Evolutionary conservation across 306 rosid genomes (phyloP).

Genomic region (Pyrus betulifolia): DNA sequence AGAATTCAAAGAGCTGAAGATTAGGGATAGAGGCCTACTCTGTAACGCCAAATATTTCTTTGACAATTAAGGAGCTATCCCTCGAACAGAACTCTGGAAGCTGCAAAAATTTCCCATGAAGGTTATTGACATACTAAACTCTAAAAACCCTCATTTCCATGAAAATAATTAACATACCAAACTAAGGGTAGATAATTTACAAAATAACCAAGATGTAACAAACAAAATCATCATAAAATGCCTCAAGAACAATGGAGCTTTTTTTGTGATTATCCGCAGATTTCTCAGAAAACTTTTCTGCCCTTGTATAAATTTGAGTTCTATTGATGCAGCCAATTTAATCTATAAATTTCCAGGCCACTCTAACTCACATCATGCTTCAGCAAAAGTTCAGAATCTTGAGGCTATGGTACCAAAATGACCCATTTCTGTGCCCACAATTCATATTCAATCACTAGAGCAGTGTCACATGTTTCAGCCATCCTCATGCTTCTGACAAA

Average conservation of each 20-base stretch:
- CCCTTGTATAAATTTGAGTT: neutral
- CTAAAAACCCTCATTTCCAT: conserved; percentile 2
- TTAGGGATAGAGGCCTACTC: conserved; percentile 54
- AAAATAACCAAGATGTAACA: neutral
- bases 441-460: neutral
- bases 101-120: conserved; percentile 35
- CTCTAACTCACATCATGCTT: neutral
- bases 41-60: conserved; percentile 91
- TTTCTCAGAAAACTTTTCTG: neutral
- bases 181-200: conserved; percentile 7
- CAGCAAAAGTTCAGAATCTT: neutral
- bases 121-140: neutral
- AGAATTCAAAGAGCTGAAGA: conserved; percentile 2
- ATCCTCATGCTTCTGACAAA: neutral
- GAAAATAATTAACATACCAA: neutral
- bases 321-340: neutral
- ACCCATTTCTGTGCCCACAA: neutral
- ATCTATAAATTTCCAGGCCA: neutral
- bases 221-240: neutral
- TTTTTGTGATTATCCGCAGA: neutral
- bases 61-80: conserved; percentile 73
- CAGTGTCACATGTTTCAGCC: neutral
- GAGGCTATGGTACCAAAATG: neutral
- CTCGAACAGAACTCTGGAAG: conserved; percentile 81
- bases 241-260: neutral